phyloP scores from a whole-genome alignment of 2,329 filamentous ascomycete species.

The Diaporthe sp. region DNA sequence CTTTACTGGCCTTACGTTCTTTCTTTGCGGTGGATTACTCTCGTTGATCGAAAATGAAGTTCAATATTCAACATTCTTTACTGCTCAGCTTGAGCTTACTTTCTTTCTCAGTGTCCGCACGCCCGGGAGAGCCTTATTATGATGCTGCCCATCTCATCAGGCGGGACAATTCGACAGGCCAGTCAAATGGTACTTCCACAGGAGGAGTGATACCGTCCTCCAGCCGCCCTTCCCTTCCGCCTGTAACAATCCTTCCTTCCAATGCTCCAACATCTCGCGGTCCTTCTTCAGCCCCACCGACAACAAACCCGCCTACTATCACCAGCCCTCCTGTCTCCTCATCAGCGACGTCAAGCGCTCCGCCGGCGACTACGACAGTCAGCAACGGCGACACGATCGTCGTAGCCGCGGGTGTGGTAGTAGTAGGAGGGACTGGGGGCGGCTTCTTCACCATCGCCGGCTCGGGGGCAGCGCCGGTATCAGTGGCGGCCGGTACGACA shows the following conservation, averaged over 20 bases:
- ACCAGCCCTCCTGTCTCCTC: not conserved
- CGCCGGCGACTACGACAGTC: slow-evolving; percentile 18
- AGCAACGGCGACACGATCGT: slow-evolving; percentile 20
- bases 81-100: not conserved
- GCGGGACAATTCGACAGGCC: slow-evolving; percentile 3
- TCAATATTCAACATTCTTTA: slow-evolving; percentile 5
- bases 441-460: slow-evolving; percentile 16
- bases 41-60: slow-evolving; percentile 26
- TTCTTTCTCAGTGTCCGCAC: not conserved
- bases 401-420: slow-evolving; percentile 2
- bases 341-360: not conserved
- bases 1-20: not conserved
- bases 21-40: not conserved
- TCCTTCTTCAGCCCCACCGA: slow-evolving; percentile 8
- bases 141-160: slow-evolving; percentile 14
- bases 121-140: not conserved
- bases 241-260: not conserved
- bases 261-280: not conserved
- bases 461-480: not conserved
- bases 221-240: slow-evolving; percentile 1
- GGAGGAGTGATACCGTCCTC: not conserved
- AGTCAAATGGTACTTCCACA: not conserved
- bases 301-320: slow-evolving; percentile 2
- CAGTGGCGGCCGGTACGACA: slow-evolving; percentile 16
- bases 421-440: not conserved